phyloP scores from a whole-genome alignment of 345 rosid species.

The Linum usitatissimum region DNA sequence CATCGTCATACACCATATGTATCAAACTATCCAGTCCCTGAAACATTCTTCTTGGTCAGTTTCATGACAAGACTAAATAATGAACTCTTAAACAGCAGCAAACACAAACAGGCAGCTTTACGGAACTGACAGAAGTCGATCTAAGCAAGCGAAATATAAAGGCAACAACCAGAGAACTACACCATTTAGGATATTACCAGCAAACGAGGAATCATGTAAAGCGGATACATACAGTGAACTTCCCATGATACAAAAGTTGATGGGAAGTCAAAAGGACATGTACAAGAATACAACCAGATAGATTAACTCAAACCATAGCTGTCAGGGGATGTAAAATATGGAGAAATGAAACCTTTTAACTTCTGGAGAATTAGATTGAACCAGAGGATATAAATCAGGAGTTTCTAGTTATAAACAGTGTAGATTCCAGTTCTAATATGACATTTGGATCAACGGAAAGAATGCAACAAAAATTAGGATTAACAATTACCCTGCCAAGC shows the following conservation, averaged over 20 bases:
- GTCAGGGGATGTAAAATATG: too few species aligned
- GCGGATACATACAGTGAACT: background rate
- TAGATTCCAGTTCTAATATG: background rate
- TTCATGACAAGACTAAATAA: background rate
- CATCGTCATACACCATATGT: background rate
- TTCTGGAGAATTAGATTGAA: background rate
- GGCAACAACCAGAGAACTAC: background rate
- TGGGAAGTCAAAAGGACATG: background rate
- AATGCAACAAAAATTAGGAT: background rate
- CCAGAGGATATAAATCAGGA: background rate
- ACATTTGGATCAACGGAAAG: background rate
- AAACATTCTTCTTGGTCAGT: background rate
- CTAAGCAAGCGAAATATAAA: background rate
- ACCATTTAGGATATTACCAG: background rate
- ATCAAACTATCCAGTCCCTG: background rate
- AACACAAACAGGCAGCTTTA: too few species aligned
- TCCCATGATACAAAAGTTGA: background rate
- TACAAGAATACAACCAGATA: background rate
- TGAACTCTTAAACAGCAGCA: too few species aligned
- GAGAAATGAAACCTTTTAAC: too few species aligned
- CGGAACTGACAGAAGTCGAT: background rate
- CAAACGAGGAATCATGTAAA: background rate
- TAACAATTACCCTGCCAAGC: slow-evolving; percentile 61
- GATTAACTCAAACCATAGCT: too few species aligned
- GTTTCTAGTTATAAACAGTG: too few species aligned